Evolutionary conservation across 805 yeast genomes (phyloP).

Genomic region (Lachancea quebecensis): DNA sequence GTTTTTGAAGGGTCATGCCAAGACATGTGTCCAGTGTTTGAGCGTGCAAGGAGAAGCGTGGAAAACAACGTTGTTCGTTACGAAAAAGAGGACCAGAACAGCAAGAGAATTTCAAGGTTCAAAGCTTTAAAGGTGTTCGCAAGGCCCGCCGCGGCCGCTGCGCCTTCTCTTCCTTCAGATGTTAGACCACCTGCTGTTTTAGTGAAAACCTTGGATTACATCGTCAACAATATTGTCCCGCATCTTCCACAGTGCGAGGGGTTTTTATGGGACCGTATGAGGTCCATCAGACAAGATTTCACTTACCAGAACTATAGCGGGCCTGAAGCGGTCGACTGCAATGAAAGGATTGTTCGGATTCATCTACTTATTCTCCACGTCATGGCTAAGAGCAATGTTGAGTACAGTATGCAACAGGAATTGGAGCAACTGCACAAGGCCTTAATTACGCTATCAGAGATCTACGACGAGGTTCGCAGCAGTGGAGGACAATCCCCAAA

Average conservation of each 20-base stretch:
- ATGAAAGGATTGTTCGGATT: slow-evolving; percentile 83
- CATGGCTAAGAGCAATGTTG: slow-evolving; percentile 68
- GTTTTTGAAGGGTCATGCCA: slow-evolving; percentile 78
- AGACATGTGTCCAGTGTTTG: slow-evolving; percentile 94
- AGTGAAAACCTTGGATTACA: slow-evolving; percentile 58
- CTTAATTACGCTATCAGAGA: slow-evolving; percentile 78
- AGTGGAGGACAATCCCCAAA: slow-evolving; percentile 65
- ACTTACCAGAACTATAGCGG: slow-evolving; percentile 93
- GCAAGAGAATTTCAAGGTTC: slow-evolving; percentile 48
- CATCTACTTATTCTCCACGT: slow-evolving; percentile 76
- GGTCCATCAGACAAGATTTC: slow-evolving; percentile 95
- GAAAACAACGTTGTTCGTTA: slow-evolving; percentile 79
- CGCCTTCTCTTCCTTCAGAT: slow-evolving; percentile 95
- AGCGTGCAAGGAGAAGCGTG: slow-evolving; percentile 76
- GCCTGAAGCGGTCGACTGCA: slow-evolving; percentile 87
- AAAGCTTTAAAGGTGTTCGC: slow-evolving; percentile 87
- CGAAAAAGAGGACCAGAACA: slow-evolving; percentile 56
- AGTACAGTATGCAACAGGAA: slow-evolving; percentile 91
- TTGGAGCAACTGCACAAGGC: slow-evolving; percentile 90
- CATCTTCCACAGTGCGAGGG: slow-evolving; percentile 79
- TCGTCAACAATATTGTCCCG: slow-evolving; percentile 56
- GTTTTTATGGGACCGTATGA: slow-evolving; percentile 93
- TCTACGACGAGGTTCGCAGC: slow-evolving; percentile 72
- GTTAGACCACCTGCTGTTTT: slow-evolving; percentile 87
- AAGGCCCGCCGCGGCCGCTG: slow-evolving; percentile 97